These are phyloP conservation scores for Trichocladium uniseriatum DNA, from an alignment of 495 filamentous ascomycete genomes.

Conservation along the genomic window DNA sequence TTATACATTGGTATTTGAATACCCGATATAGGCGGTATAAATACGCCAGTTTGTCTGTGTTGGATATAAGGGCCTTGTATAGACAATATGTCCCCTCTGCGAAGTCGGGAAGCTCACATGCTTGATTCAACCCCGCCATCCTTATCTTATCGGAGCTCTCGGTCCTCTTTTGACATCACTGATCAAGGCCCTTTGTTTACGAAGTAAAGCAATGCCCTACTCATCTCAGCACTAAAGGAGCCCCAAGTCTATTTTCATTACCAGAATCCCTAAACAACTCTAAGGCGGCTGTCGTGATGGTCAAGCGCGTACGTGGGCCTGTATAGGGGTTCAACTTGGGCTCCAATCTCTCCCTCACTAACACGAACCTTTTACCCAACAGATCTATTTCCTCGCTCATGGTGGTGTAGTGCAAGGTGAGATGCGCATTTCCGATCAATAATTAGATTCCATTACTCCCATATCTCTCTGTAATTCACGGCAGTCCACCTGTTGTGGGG, in stretches of 20 bases:
- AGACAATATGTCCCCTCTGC: too few relatives aligned
- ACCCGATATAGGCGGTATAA: too few relatives aligned
- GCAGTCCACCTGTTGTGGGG: too few relatives aligned
- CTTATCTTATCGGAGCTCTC: conserved; percentile 20
- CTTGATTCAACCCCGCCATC: neutral
- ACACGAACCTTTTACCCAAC: neutral
- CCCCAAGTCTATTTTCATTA: too few relatives aligned
- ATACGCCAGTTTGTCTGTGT: too few relatives aligned
- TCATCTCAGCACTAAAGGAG: too few relatives aligned
- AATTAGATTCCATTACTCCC: too few relatives aligned
- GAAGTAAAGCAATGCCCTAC: neutral
- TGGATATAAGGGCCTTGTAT: too few relatives aligned
- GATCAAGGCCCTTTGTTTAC: neutral
- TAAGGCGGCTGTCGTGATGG: neutral
- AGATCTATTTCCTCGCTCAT: conserved; percentile 49
- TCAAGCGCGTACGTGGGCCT: neutral
- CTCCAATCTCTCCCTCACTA: neutral
- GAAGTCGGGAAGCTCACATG: neutral
- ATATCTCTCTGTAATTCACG: too few relatives aligned
- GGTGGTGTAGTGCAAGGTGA: conserved; percentile 45
- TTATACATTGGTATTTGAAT: neutral
- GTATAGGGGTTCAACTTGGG: too few relatives aligned
- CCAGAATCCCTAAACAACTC: too few relatives aligned
- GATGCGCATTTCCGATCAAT: neutral
- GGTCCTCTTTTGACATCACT: neutral